phyloP scores from a whole-genome alignment of 1,284 basidiomycete genomes.

The Trichosporon asahii region DNA sequence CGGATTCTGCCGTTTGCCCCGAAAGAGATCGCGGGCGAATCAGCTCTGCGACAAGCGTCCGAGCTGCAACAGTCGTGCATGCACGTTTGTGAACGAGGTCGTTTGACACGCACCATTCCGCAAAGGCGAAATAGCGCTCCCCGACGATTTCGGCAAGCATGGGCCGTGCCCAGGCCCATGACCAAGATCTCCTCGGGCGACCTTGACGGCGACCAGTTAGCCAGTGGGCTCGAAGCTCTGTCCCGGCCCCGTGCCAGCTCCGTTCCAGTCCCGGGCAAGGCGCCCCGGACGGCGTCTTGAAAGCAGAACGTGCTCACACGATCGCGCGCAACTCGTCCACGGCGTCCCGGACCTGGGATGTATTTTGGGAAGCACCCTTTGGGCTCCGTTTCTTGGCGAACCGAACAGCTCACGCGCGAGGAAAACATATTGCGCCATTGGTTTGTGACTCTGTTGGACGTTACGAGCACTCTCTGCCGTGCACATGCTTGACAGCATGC shows the following conservation, averaged over 20 bases:
- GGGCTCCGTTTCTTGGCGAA: not conserved
- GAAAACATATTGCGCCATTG: not conserved
- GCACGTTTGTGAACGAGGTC: not conserved
- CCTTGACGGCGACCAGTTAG: not conserved
- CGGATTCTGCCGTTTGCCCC: not conserved
- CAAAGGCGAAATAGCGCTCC: not conserved
- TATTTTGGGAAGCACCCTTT: not conserved
- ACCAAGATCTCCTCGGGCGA: not conserved
- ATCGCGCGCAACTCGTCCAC: not conserved
- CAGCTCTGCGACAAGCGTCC: not conserved
- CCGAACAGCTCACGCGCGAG: not conserved
- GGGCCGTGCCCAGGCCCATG: not conserved
- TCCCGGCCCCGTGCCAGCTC: not conserved
- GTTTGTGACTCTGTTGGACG: not conserved
- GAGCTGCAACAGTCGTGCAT: not conserved
- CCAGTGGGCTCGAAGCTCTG: not conserved
- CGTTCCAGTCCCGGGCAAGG: not conserved
- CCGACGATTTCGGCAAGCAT: not conserved
- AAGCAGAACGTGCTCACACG: slow-evolving; percentile 6
- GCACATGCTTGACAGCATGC: not conserved
- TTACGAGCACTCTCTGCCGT: not conserved
- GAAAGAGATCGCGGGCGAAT: not conserved
- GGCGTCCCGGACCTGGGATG: not conserved
- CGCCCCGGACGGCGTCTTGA: not conserved
- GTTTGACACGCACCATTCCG: not conserved